phyloP scores from a whole-genome alignment of 768 basidiomycete species.

The Mycena olivaceomarginata region DNA sequence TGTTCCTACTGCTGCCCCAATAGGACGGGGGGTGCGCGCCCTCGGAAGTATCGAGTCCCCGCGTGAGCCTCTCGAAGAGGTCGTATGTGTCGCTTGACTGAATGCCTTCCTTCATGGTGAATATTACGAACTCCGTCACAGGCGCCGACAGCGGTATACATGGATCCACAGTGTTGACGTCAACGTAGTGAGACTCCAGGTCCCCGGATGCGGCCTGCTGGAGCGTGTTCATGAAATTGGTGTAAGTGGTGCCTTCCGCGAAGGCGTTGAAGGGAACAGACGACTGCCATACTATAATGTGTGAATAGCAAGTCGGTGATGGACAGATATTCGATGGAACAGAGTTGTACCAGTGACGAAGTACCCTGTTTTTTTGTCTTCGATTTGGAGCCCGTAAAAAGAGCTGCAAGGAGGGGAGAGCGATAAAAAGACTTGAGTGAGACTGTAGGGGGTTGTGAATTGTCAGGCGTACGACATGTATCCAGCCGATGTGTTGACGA shows the following conservation, averaged over 20 bases:
- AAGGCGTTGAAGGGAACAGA: not conserved
- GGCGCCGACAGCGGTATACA: constrained; percentile 3
- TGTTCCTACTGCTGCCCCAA: not conserved
- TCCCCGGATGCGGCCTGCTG: not conserved
- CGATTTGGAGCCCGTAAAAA: constrained; percentile 17
- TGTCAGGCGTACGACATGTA: not conserved
- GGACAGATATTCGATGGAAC: not conserved
- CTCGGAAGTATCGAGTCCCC: not conserved
- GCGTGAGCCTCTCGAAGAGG: not conserved
- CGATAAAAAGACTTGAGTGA: not conserved
- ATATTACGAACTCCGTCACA: constrained; percentile 7
- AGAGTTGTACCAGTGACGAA: not conserved
- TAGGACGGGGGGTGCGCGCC: not conserved
- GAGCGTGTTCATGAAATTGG: not conserved
- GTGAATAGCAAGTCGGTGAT: not conserved
- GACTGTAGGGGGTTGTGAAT: not conserved
- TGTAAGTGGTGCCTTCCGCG: not conserved
- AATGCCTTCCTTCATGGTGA: not conserved
- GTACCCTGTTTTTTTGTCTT: constrained; percentile 14
- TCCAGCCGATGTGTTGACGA: not conserved
- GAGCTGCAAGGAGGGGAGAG: not conserved
- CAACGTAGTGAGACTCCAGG: not conserved
- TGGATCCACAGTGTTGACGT: not conserved
- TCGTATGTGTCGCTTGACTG: not conserved
- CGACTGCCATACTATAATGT: constrained; percentile 4